A percentile compares a stretch with the other conserved stretches of the same genome.
Conservation (phyloP, 441 rosid species). For the Populus hybrid region DNA sequence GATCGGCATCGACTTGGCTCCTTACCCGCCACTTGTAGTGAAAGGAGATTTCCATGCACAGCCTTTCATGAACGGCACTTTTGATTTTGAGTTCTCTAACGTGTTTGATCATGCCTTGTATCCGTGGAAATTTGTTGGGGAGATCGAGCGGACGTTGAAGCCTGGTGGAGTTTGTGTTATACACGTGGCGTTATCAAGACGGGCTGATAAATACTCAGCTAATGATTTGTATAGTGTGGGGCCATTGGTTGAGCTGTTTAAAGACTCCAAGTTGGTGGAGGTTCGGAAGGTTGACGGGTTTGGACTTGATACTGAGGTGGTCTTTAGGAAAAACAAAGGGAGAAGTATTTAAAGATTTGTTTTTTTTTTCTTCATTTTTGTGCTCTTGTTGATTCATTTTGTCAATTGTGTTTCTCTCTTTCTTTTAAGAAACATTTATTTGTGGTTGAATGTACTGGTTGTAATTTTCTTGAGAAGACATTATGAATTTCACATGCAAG, state of each 20-base stretch:
- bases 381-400: not conserved
- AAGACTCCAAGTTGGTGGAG: conserved; percentile 49
- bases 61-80: conserved; percentile 65
- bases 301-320: conserved; percentile 87
- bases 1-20: conserved; percentile 76
- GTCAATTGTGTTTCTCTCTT: too few relatives aligned
- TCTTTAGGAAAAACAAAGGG: conserved; percentile 44
- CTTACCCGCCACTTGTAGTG: conserved; percentile 68
- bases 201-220: conserved; percentile 82
- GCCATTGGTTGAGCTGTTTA: conserved; percentile 52
- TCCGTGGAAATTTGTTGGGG: conserved; percentile 60
- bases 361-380: not conserved
- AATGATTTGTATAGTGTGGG: conserved; percentile 68
- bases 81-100: conserved; percentile 83
- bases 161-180: conserved; percentile 65
- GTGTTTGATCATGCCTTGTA: conserved; percentile 88
- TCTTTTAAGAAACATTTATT: not conserved
- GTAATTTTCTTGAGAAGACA: not conserved
- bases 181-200: conserved; percentile 62
- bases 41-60: conserved; percentile 78
- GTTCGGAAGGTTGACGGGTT: conserved; percentile 73
- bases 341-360: conserved; percentile 3
- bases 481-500: too few relatives aligned
- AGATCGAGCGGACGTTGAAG: conserved; percentile 80
- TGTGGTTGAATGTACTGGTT: not conserved